Conservation (phyloP, 306 rosid species). For the Hippophae rhamnoides region DNA sequence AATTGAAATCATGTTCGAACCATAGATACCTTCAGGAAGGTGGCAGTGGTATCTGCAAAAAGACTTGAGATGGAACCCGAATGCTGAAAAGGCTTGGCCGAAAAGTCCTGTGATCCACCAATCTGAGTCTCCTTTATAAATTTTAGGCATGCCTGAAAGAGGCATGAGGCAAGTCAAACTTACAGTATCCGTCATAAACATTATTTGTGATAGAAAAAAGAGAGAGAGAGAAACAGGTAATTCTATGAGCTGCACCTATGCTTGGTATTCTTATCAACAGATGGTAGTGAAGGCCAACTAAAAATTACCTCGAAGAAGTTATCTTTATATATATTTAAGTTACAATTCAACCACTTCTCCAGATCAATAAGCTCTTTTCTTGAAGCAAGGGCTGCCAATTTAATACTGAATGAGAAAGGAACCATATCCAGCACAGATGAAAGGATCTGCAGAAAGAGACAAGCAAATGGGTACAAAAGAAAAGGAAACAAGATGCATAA, state of each 20-base stretch:
- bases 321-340: slow-evolving; percentile 54
- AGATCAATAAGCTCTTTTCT: slow-evolving; percentile 73
- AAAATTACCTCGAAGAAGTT: slow-evolving; percentile 70
- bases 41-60: slow-evolving; percentile 45
- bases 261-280: not conserved
- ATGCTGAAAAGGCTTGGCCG: slow-evolving; percentile 57
- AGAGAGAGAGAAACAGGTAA: too few species aligned
- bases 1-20: slow-evolving; percentile 3
- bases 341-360: slow-evolving; percentile 77
- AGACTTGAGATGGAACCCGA: slow-evolving; percentile 55
- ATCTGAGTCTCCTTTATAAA: slow-evolving; percentile 61
- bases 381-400: slow-evolving; percentile 82
- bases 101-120: slow-evolving; percentile 69
- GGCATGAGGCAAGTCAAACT: slow-evolving; percentile 11
- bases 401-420: slow-evolving; percentile 65
- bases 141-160: slow-evolving; percentile 80
- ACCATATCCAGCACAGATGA: slow-evolving; percentile 52
- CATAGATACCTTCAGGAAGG: slow-evolving; percentile 59
- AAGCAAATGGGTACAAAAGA: slow-evolving; percentile 9
- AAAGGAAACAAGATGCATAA: not conserved
- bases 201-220: not conserved
- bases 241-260: not conserved
- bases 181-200: slow-evolving; percentile 1
- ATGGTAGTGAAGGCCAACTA: not conserved
- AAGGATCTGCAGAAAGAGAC: slow-evolving; percentile 50